These are phyloP conservation scores for Batrachochytrium dendrobatidis DNA, from an alignment of 371 early-diverging fungal genomes.

Conservation along the genomic window DNA sequence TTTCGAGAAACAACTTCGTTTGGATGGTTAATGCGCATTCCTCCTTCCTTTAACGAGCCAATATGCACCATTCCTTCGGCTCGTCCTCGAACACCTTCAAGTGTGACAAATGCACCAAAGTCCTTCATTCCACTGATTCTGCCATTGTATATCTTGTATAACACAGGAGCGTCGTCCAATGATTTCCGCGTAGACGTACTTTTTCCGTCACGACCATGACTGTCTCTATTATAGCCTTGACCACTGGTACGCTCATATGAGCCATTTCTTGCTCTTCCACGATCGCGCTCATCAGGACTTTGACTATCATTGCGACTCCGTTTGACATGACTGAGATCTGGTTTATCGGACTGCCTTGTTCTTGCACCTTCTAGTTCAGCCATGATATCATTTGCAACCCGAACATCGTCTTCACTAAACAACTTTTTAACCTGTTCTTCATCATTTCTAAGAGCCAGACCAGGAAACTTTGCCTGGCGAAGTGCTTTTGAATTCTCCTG, in stretches of 20 bases:
- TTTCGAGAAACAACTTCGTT: conserved; percentile 69
- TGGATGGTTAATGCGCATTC: conserved; percentile 65
- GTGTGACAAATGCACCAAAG: conserved; percentile 85
- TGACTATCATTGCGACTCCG: conserved; percentile 10
- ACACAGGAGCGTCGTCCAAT: conserved; percentile 67
- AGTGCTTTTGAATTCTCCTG: conserved; percentile 9
- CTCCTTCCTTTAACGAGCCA: conserved; percentile 54
- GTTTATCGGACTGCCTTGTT: conserved; percentile 1
- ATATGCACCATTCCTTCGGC: conserved; percentile 87
- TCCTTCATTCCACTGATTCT: conserved; percentile 70
- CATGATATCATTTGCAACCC: conserved; percentile 24
- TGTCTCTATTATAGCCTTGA: conserved; percentile 13
- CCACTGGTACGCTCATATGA: not conserved
- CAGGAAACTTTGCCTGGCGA: conserved; percentile 60
- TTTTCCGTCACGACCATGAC: conserved; percentile 13
- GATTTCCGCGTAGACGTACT: conserved; percentile 1
- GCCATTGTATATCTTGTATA: conserved; percentile 87
- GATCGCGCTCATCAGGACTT: not conserved
- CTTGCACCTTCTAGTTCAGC: conserved; percentile 25
- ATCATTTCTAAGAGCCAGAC: conserved; percentile 60
- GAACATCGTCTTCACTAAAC: conserved; percentile 14
- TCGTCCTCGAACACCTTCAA: conserved; percentile 69
- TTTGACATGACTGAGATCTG: no score
- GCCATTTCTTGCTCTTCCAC: not conserved
- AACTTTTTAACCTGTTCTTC: conserved; percentile 17